These are phyloP conservation scores for Mycena polygramma DNA, from an alignment of 768 basidiomycete species.

Conservation along the genomic window DNA sequence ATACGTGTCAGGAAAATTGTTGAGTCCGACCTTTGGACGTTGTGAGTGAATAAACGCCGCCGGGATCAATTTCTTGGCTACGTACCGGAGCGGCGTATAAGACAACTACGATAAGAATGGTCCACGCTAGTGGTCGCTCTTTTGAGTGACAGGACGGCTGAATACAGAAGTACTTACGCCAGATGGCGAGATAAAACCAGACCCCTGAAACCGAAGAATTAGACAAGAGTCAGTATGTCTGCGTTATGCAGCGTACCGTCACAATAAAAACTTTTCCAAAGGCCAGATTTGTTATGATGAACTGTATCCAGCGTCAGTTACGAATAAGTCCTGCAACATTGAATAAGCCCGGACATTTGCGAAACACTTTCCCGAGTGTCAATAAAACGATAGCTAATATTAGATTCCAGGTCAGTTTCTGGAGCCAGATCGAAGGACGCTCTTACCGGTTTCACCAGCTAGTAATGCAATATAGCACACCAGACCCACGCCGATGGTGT, in stretches of 20 bases:
- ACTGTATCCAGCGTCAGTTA: background rate
- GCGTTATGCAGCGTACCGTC: slow-evolving; percentile 16
- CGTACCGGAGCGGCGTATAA: slow-evolving; percentile 21
- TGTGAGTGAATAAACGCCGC: background rate
- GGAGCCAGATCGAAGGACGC: background rate
- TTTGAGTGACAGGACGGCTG: background rate
- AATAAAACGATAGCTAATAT: slow-evolving; percentile 22
- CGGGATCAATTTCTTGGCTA: background rate
- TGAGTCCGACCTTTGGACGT: slow-evolving; percentile 1
- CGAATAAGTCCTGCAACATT: background rate
- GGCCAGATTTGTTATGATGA: background rate
- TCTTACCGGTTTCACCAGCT: slow-evolving; percentile 22
- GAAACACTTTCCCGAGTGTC: slow-evolving; percentile 26
- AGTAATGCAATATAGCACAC: slow-evolving; percentile 21
- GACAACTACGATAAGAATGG: background rate
- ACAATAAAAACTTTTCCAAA: slow-evolving; percentile 23
- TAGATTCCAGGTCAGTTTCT: background rate
- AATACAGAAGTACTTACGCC: slow-evolving; percentile 6
- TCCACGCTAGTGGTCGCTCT: background rate
- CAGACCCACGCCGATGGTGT: slow-evolving; percentile 13
- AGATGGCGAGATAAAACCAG: slow-evolving; percentile 33
- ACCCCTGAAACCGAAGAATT: slow-evolving; percentile 9
- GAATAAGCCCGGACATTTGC: slow-evolving; percentile 2
- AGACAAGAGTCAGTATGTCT: background rate
- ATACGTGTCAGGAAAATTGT: slow-evolving; percentile 15